Evolutionary conservation across 495 filamentous ascomycete species (phyloP).

Genomic region (Entonaema liquescens): DNA sequence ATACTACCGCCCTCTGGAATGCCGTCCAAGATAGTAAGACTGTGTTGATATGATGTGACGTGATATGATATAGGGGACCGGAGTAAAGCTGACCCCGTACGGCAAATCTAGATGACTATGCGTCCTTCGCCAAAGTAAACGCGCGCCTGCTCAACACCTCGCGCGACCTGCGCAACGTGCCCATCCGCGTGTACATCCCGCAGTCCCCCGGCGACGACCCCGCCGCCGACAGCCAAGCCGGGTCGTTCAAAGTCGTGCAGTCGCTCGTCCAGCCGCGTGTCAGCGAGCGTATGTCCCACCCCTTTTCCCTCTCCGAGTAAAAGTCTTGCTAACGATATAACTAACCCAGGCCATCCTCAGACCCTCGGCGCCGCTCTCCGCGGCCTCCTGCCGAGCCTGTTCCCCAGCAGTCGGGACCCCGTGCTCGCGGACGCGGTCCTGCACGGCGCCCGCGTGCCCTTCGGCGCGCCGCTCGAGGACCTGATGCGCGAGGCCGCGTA

Average conservation of each 20-base stretch:
- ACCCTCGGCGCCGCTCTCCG: conserved; percentile 86
- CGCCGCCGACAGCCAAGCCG: conserved; percentile 48
- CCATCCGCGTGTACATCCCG: conserved; percentile 88
- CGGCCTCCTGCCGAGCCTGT: conserved; percentile 78
- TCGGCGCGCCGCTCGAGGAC: conserved; percentile 85
- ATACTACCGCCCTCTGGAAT: conserved; percentile 88
- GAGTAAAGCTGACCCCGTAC: conserved; percentile 6
- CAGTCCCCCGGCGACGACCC: conserved; percentile 61
- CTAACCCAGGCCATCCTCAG: conserved; percentile 58
- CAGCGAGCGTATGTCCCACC: conserved; percentile 47
- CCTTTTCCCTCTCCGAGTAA: neutral
- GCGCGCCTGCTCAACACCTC: conserved; percentile 79
- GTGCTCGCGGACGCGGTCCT: conserved; percentile 91
- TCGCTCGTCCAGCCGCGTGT: conserved; percentile 64
- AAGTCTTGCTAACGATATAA: neutral
- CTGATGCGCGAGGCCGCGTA: conserved; percentile 83
- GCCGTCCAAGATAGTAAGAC: conserved; percentile 78
- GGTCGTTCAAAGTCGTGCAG: conserved; percentile 74
- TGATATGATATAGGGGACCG: too few species aligned
- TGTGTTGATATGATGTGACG: too few species aligned
- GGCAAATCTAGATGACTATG: conserved; percentile 70
- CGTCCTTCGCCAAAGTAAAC: conserved; percentile 76
- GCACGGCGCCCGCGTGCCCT: conserved; percentile 86
- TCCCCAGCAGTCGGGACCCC: conserved; percentile 84
- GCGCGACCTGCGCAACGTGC: conserved; percentile 79